Percentiles rank a stretch among this genome's conserved stretches.
Evolutionary conservation across 2,329 filamentous ascomycete genomes (phyloP).

Genomic region (Talaromyces piceae): DNA sequence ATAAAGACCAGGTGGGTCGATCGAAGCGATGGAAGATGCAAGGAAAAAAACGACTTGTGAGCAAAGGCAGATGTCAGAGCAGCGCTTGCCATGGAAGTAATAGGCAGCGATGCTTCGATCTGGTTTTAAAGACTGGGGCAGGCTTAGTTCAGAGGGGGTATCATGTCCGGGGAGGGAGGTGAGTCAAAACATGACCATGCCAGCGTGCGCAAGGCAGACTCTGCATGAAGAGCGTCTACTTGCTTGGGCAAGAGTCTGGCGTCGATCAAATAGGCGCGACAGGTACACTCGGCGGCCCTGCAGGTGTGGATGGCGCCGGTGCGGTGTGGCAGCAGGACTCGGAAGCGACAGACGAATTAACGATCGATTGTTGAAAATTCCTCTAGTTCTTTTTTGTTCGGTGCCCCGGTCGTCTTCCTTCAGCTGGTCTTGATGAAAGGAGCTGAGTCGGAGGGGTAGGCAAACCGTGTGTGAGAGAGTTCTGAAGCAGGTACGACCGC

Average conservation of each 20-base stretch:
- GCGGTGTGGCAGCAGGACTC: constrained; percentile 8
- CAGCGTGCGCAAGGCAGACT: constrained; percentile 31
- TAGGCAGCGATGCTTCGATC: constrained; percentile 22
- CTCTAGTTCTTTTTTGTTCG: neutral
- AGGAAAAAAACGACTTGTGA: constrained; percentile 3
- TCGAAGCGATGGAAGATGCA: neutral
- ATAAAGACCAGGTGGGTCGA: constrained; percentile 6
- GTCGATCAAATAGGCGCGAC: constrained; percentile 12
- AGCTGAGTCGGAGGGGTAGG: constrained; percentile 4
- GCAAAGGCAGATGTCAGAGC: constrained; percentile 5
- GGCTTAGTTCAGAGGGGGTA: constrained; percentile 17
- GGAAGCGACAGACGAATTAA: constrained; percentile 1
- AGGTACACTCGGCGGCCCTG: constrained; percentile 8
- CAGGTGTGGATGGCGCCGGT: constrained; percentile 10
- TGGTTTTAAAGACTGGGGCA: constrained; percentile 18
- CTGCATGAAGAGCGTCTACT: constrained; percentile 13
- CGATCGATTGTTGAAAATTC: neutral
- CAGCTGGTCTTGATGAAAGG: constrained; percentile 8
- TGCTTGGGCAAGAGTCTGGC: constrained; percentile 9
- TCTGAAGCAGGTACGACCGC: neutral
- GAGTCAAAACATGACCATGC: constrained; percentile 16
- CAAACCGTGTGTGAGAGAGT: neutral
- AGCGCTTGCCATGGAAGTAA: constrained; percentile 13
- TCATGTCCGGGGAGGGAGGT: constrained; percentile 19
- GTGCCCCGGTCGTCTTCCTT: neutral